Evolutionary conservation across 1,139 yeast species (phyloP), one percentile per base, ranked within the genome.

Genomic region (Debaryomyces coudertii): DNA sequence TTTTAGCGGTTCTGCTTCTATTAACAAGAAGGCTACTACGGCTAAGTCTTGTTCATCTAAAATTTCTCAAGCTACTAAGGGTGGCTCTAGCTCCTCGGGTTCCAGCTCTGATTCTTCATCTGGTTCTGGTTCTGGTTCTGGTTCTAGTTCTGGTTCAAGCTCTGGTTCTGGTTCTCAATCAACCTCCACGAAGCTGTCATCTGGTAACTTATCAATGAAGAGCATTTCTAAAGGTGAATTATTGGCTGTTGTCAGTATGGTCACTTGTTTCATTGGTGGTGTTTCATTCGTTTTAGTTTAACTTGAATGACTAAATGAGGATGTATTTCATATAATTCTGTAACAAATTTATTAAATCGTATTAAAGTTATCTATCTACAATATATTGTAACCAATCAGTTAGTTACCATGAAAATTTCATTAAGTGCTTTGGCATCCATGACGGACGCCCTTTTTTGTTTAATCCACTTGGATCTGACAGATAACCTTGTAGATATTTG

Each of bases 331-430:
- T 16, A 33, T 33, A 40, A 27, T 33, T 29, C 22, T 20, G 7
- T 40, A 40, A 33, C 23, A 40, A 33, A 33, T 40, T 24, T 40
- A 40, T 40, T 40, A 33, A 30, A 40, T 25, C 31, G 23, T 40
- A 40, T 20, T 20, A 20, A 20, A 20, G 22, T 20, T 20, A 16
- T 30, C 22, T 14, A 28, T n/a, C 22, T 20, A 5, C 4, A 20
- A 8, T 39, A 28, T 40, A 29, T 34, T 36, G 24, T 40, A 18
- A 38, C 44, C 58, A 74, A 51, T 45, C 58, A 74, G 51, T 70
- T 77, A 48, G 87, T 73, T 41, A 89, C 82, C 98, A 92, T 92
- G 63, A 92, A 87, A 48, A 92, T 92, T 65, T 92, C 98, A 57
- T 89, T 90, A 51, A 92, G 77, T 20, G 96, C 90, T 62, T 89